Conservation (phyloP, 2,329 filamentous ascomycete species). For the Pestalotiopsis sp. region DNA sequence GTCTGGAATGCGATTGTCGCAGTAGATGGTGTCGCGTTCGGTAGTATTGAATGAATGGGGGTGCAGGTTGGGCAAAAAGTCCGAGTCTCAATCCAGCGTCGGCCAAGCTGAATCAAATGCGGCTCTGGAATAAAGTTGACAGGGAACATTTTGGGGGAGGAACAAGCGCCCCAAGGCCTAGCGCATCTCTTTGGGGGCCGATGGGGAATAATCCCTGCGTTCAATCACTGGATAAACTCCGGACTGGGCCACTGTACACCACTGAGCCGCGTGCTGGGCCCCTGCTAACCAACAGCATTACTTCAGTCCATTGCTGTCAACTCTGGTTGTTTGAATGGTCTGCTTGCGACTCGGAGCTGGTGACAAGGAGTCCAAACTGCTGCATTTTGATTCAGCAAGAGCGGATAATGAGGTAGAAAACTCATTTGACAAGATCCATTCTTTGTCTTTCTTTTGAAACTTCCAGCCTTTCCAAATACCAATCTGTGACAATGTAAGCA, state of each 20-base stretch:
- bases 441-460: background rate
- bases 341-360: background rate
- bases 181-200: background rate
- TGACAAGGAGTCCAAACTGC: background rate
- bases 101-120: constrained; percentile 3
- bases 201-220: background rate
- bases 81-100: background rate
- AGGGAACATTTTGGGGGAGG: constrained; percentile 1
- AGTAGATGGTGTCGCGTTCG: background rate
- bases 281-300: background rate
- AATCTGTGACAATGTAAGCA: background rate
- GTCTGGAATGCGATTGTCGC: constrained; percentile 1
- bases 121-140: constrained; percentile 10
- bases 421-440: background rate
- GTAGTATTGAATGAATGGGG: background rate
- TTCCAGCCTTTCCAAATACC: background rate
- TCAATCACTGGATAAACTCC: constrained; percentile 3
- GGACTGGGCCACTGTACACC: background rate
- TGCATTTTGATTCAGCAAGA: background rate
- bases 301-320: background rate
- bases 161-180: background rate
- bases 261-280: background rate
- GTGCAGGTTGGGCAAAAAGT: background rate
- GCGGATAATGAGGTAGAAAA: background rate
- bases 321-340: background rate